Percentiles rank a stretch among this genome's conserved stretches.
These are phyloP conservation scores for Yamadazyma sp. DNA, from an alignment of 805 yeast species.

Conservation along the genomic window DNA sequence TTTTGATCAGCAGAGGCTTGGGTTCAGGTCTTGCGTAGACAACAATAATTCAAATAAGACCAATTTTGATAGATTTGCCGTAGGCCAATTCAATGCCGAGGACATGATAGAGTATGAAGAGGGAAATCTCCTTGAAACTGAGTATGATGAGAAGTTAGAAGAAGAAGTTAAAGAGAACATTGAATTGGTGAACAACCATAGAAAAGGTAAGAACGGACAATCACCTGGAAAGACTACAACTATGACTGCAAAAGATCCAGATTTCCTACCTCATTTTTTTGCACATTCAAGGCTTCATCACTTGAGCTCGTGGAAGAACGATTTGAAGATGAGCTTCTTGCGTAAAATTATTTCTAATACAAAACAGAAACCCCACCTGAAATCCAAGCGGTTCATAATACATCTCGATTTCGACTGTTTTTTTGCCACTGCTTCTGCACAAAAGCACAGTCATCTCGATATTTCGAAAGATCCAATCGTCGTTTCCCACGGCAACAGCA, in stretches of 20 bases:
- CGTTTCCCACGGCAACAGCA: constrained; percentile 59
- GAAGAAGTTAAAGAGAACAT: neutral
- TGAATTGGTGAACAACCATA: neutral
- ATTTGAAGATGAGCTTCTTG: constrained; percentile 61
- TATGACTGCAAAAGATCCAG: constrained; percentile 70
- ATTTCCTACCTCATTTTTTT: constrained; percentile 70
- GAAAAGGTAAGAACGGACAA: constrained; percentile 13
- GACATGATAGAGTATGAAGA: constrained; percentile 7
- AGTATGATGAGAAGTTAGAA: constrained; percentile 2
- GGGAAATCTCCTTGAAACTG: constrained; percentile 6
- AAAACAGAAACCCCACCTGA: neutral
- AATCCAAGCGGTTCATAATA: constrained; percentile 41
- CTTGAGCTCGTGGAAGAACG: constrained; percentile 82
- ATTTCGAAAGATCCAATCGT: constrained; percentile 52
- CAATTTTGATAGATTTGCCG: neutral
- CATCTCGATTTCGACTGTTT: constrained; percentile 95
- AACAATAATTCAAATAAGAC: neutral
- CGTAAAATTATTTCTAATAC: constrained; percentile 37
- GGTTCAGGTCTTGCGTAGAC: constrained; percentile 18
- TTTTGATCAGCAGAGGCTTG: constrained; percentile 51
- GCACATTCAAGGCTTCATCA: constrained; percentile 85
- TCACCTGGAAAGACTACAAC: constrained; percentile 13
- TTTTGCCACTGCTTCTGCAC: constrained; percentile 81
- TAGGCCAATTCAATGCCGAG: constrained; percentile 8
- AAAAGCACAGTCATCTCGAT: constrained; percentile 53